phyloP scores from a whole-genome alignment of 2,329 filamentous ascomycete species.

The Arthroderma sp. region DNA sequence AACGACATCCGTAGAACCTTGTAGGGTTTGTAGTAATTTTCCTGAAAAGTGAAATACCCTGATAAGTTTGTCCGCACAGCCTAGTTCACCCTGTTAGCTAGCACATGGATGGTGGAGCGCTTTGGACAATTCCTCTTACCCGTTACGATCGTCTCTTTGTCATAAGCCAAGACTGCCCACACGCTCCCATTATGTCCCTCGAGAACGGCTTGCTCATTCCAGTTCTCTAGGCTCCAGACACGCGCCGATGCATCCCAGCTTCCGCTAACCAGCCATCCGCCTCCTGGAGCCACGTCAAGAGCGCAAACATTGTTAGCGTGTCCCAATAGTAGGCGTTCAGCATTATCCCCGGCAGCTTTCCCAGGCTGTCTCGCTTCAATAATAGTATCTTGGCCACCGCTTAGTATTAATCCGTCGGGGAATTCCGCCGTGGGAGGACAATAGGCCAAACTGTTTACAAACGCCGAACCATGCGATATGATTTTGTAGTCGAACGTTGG shows the following conservation, averaged over 20 bases:
- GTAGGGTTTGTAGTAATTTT: constrained; percentile 49
- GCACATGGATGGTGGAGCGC: no score
- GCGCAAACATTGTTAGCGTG: constrained; percentile 82
- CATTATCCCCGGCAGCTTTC: constrained; percentile 56
- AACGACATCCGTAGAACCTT: constrained; percentile 68
- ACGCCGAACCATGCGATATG: constrained; percentile 65
- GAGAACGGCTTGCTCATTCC: constrained; percentile 62
- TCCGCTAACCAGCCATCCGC: constrained; percentile 69
- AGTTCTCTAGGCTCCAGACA: constrained; percentile 73
- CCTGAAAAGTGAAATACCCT: constrained; percentile 61
- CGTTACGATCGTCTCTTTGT: constrained; percentile 68
- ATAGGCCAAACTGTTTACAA: constrained; percentile 75
- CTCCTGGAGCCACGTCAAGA: constrained; percentile 61
- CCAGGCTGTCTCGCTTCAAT: constrained; percentile 74
- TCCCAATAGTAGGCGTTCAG: constrained; percentile 73
- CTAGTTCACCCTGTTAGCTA: constrained; percentile 22
- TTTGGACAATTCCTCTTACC: constrained; percentile 22
- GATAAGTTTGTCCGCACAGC: constrained; percentile 79
- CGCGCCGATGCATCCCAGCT: constrained; percentile 86
- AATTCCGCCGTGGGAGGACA: constrained; percentile 54
- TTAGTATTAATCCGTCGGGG: constrained; percentile 69
- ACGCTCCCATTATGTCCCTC: constrained; percentile 69
- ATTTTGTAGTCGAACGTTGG: constrained; percentile 66
- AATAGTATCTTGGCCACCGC: constrained; percentile 80
- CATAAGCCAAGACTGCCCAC: constrained; percentile 81